phyloP scores from a whole-genome alignment of 2,329 filamentous ascomycete genomes.

The Pseudogymnoascus sp. region DNA sequence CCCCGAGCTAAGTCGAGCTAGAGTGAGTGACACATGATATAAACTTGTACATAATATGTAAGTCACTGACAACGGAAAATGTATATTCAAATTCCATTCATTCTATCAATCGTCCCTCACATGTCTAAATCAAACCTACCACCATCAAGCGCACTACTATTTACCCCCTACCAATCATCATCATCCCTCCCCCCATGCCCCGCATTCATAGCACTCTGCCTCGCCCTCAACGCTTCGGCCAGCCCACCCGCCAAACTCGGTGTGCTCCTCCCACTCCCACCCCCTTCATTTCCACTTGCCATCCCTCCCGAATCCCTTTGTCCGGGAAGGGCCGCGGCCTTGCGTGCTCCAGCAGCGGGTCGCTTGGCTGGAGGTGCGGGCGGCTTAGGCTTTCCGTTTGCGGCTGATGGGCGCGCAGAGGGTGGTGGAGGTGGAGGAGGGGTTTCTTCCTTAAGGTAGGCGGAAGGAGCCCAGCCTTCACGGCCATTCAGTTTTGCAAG shows the following conservation, averaged over 20 bases:
- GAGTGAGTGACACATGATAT: neutral
- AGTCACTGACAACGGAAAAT: neutral
- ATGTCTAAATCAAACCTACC: neutral
- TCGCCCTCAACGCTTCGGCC: constrained; percentile 68
- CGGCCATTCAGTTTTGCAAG: constrained; percentile 63
- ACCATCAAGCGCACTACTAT: neutral
- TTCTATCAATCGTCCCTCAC: neutral
- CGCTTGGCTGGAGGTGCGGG: constrained; percentile 59
- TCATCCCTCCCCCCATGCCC: constrained; percentile 47
- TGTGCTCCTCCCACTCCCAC: constrained; percentile 52
- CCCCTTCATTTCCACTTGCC: constrained; percentile 48
- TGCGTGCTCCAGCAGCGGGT: constrained; percentile 58
- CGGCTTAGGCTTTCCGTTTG: constrained; percentile 31
- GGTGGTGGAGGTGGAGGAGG: constrained; percentile 60
- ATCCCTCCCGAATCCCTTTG: constrained; percentile 59
- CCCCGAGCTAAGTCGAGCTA: neutral
- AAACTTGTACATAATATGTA: neutral
- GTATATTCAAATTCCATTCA: neutral
- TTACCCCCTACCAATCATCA: constrained; percentile 26
- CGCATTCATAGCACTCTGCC: constrained; percentile 68
- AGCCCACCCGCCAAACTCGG: constrained; percentile 65
- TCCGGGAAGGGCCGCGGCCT: constrained; percentile 57
- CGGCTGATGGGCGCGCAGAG: constrained; percentile 32
- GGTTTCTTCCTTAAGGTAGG: constrained; percentile 82
- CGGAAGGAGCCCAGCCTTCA: constrained; percentile 91